Conservation (phyloP, 257 asterid genomes). For the Rubia yunnanensis region DNA sequence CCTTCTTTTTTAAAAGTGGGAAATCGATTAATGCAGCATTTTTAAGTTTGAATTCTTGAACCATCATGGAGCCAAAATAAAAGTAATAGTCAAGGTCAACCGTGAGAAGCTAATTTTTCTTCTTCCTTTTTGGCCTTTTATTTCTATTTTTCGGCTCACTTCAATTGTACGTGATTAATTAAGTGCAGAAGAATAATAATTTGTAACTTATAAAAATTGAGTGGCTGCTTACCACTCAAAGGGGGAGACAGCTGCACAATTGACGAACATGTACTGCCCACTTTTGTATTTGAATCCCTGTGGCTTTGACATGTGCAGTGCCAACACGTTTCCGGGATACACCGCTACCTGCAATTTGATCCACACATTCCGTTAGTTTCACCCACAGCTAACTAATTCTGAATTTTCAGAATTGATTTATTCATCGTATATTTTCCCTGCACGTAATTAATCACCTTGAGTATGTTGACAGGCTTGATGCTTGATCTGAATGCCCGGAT, state of each 20-base stretch:
- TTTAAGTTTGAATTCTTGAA: not conserved
- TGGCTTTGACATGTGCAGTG: conserved; percentile 88
- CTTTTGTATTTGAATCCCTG: conserved; percentile 77
- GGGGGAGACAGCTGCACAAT: conserved; percentile 87
- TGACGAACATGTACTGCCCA: conserved; percentile 86
- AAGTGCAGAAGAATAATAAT: not conserved
- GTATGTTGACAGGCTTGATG: conserved; percentile 58
- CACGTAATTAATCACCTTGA: conserved; percentile 29
- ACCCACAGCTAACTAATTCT: too few relatives aligned
- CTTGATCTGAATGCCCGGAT: conserved; percentile 67
- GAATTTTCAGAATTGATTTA: too few relatives aligned
- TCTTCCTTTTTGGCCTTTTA: too few relatives aligned
- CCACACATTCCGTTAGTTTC: not conserved
- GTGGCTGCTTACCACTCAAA: conserved; percentile 91
- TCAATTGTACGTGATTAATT: not conserved
- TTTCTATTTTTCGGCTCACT: not conserved
- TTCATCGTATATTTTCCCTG: too few relatives aligned
- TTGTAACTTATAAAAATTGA: too few relatives aligned
- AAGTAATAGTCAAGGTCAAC: not conserved
- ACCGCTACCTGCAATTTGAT: conserved; percentile 55
- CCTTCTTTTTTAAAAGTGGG: not conserved
- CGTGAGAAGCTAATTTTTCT: not conserved
- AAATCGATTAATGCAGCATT: not conserved
- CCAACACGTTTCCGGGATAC: conserved; percentile 74
- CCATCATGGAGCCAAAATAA: not conserved